Base-by-base conservation (phyloP, 169 alveolate genomes). In the Sarcocystis neurona region DNA sequence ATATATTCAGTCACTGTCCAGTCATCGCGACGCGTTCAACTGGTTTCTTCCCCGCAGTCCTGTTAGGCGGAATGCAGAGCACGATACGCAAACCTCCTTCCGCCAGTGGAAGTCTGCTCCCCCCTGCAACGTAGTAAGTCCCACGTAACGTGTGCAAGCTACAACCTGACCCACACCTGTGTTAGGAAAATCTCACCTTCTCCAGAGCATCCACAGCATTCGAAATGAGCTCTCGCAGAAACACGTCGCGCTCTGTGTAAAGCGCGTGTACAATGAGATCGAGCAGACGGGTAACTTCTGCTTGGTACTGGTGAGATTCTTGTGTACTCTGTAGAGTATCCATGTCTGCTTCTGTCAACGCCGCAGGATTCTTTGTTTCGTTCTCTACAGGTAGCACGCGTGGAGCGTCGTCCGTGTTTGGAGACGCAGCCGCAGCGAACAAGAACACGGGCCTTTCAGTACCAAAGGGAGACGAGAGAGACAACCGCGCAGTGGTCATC, bases 131-230 rank as follows among this genome's bases (percentile, higher is more conserved):
- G n/a, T n/a, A n/a, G n/a, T n/a, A n/a, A n/a, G n/a, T n/a, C n/a
- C n/a, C n/a, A n/a, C n/a, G n/a, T n/a, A n/a, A n/a, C n/a, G n/a
- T n/a, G n/a, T n/a, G n/a, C n/a, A n/a, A n/a, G n/a, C n/a, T n/a
- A n/a, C n/a, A n/a, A n/a, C n/a, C n/a, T n/a, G n/a, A n/a, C n/a
- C n/a, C n/a, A n/a, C n/a, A n/a, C n/a, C n/a, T n/a, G n/a, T n/a
- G n/a, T n/a, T n/a, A 77, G 34, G 46, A 39, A 34, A 79, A 79
- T 23, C 86, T 68, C 30, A 47, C 82, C 70, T 84, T 84, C 89
- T 99, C 99, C 86, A 98, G 94, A 5, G 99, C 99, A 92, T 99
- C 99, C 15, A 99, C 98, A 3, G 99, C 98, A 93, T 99, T 99
- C 43, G 99, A 98, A 75, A 99, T 98, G 82, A 98, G 94, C 93